Evolutionary conservation across 331 rosid species (phyloP), one percentile per base, ranked within the genome.

Genomic region (Malus hybrid): DNA sequence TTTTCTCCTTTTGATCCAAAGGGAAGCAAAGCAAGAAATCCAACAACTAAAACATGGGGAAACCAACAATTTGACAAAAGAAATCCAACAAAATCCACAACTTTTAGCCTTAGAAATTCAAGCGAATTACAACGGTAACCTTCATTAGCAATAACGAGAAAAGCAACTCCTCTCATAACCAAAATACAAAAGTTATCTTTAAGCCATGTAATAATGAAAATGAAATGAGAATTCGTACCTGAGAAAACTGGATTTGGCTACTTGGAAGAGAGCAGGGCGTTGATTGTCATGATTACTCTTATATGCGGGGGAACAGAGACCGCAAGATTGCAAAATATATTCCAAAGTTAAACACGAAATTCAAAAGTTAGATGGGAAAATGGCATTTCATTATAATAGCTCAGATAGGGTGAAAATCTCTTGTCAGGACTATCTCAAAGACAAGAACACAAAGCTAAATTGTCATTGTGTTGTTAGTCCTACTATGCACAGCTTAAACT

Each of bases 391-490:
- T 70, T 29, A 48, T 18, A 14, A 14, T 16, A 15, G 15, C 73
- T n/a, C 64, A 66, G 55, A 69, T 52, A 20, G 54, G 67, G 54
- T 61, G 48, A 10, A 42, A 15, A 20, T 42, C 48, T 42, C 48
- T 64, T 22, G 75, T 59, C 77, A 75, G 54, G 81, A 71, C 72
- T 54, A 72, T 71, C 65, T 4, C 54, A 75, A 59, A 79, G 31
- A 57, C 31, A 15, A 7, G 42, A 33, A 42, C 54, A 31, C 69
- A 32, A 15, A 20, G 55, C 61, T 57, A 70, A 70, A 33, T 73
- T 60, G 74, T 77, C 86, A 85, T 64, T 84, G 80, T 77, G 32
- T 71, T 74, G 91, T 90, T 81, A 84, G 88, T 85, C 88, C 88
- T 39, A 84, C 82, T 81, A 75, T 84, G 83, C 86, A 87, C 70